Evolutionary conservation across 345 rosid genomes (phyloP), one percentile per base, ranked within the genome.

Genomic region (Trapa bicornis): DNA sequence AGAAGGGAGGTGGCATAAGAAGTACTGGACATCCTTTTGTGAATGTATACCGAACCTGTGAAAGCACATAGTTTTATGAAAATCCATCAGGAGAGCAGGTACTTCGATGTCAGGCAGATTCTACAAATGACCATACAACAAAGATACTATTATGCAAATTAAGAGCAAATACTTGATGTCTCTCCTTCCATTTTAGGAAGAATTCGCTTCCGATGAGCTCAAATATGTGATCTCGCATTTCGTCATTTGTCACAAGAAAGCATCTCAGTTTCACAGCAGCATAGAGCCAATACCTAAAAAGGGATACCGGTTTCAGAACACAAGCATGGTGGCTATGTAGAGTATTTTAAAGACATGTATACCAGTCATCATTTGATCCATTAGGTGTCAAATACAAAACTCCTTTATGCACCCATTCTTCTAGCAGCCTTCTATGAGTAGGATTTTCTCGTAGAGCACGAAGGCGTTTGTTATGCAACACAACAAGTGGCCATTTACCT

Each of bases 281-380:
- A 66, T 86, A 92, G 0, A 89, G 90, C 94, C 98, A 92, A 72
- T 86, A 92, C 96, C 93, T 92, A 67, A 63, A 63, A 8, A 63
- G 10, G 22, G 35, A 54, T 54, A 16, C 65, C 45, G 63, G 35
- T 43, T 4, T 32, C 39, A 37, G 4, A 45, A 45, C 48, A 45
- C 65, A 52, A 29, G 62, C 61, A 13, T 10, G 50, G 37, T 61
- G 29, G 7, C 7, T 41, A 62, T 48, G 58, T 1, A 2, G 42
- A 3, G 11, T 43, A 58, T 58, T 22, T 41, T 58, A 14, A 42
- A 45, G 37, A 43, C 56, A 8, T 15, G 39, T 33, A 53, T 70
- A 92, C 96, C 98, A 92, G 76, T 89, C 97, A 84, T 92, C 97
- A 74, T 92, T 89, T 33, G 97, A 88, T 68, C 98, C 97, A 67